Evolutionary conservation across 768 basidiomycete species (phyloP).

Genomic region (Pulveroboletus sp.): DNA sequence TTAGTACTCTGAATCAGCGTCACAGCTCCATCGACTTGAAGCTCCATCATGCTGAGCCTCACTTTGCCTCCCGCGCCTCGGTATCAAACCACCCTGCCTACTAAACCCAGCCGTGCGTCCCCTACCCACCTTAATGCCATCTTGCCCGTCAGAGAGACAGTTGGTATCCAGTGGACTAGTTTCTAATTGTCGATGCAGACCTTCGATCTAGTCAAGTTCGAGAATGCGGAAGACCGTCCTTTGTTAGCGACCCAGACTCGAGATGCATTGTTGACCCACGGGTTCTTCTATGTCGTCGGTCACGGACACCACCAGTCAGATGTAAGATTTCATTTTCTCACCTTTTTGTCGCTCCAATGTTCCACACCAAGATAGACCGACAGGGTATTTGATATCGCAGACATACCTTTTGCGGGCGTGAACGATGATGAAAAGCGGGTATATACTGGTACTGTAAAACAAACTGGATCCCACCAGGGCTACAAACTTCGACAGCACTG

Average conservation of each 20-base stretch:
- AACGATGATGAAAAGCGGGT: constrained; percentile 39
- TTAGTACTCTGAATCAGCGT: too few relatives aligned
- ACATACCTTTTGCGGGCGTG: constrained; percentile 42
- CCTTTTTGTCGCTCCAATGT: constrained; percentile 16
- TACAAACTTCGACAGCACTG: constrained; percentile 51
- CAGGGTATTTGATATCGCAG: constrained; percentile 48
- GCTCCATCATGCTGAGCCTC: constrained; percentile 31
- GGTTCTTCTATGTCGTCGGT: constrained; percentile 41
- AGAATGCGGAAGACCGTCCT: constrained; percentile 36
- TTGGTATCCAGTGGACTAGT: constrained; percentile 37
- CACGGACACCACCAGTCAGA: constrained; percentile 39
- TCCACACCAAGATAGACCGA: constrained; percentile 37
- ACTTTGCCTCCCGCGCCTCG: constrained; percentile 34
- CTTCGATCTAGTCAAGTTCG: constrained; percentile 48
- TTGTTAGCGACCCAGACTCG: constrained; percentile 38
- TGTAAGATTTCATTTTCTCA: constrained; percentile 20
- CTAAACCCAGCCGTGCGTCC: constrained; percentile 34
- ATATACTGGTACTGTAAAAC: constrained; percentile 40
- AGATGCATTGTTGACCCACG: constrained; percentile 43
- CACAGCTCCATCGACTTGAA: too few relatives aligned
- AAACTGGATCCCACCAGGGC: constrained; percentile 47
- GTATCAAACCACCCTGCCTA: constrained; percentile 34
- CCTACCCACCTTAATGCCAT: not conserved
- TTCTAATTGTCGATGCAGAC: constrained; percentile 49
- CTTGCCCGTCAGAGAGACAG: not conserved